Percentiles rank a stretch among this genome's conserved stretches.
Evolutionary conservation across 75 land plant species (phyloP).

Genomic region (Cupressus sempervirens): DNA sequence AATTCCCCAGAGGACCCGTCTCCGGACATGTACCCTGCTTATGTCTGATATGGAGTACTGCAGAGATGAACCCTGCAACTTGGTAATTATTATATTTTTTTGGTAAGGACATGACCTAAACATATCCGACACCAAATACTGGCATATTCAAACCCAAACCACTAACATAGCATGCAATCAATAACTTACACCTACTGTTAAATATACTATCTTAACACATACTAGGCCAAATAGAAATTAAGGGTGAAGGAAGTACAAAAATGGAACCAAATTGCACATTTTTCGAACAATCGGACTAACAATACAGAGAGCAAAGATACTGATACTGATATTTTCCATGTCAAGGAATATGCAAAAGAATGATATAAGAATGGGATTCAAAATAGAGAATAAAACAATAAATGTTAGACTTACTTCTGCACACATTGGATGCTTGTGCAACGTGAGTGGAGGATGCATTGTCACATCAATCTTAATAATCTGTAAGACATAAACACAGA

Average conservation of each 20-base stretch:
- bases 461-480: constrained; percentile 5
- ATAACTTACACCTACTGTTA: background rate
- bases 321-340: background rate
- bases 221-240: background rate
- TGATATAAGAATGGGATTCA: background rate
- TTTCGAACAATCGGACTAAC: background rate
- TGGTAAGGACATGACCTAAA: background rate
- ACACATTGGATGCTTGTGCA: constrained; percentile 92
- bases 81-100: too few relatives aligned
- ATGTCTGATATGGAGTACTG: too few relatives aligned
- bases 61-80: too few relatives aligned
- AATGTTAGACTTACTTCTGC: constrained; percentile 49
- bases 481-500: constrained; percentile 5
- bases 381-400: background rate
- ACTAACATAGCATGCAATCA: too few relatives aligned
- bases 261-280: background rate
- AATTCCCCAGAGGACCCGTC: too few relatives aligned
- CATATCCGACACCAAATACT: background rate
- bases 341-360: background rate
- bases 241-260: background rate
- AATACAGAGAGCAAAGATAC: background rate
- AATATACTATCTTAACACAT: background rate
- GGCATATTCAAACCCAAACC: too few relatives aligned
- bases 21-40: too few relatives aligned
- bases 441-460: constrained; percentile 88